A percentile compares a stretch with the other conserved stretches of the same genome.
These are phyloP conservation scores for Mucor plumbeus DNA, from an alignment of 371 early-diverging fungal genomes.

Conservation along the genomic window DNA sequence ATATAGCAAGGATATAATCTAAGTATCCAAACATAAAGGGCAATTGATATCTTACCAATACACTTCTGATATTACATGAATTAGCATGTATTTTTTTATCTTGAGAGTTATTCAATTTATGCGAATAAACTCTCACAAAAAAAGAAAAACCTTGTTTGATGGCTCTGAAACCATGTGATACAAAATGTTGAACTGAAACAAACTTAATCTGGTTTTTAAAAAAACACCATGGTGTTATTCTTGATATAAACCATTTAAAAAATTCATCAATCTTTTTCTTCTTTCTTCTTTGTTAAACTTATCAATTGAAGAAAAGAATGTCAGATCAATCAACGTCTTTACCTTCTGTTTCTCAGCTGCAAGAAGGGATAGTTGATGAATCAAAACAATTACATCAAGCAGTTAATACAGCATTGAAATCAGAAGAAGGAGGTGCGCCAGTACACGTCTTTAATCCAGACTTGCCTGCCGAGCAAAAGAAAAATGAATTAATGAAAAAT, in stretches of 20 bases:
- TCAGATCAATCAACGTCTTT: slow-evolving; percentile 2
- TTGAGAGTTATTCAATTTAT: neutral
- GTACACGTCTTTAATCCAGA: slow-evolving; percentile 36
- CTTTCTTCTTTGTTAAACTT: neutral
- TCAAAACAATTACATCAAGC: slow-evolving; percentile 23
- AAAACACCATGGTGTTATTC: neutral
- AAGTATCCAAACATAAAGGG: no score
- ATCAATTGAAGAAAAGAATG: slow-evolving; percentile 3
- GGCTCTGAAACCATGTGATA: neutral
- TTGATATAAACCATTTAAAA: no score
- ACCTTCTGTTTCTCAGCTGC: neutral
- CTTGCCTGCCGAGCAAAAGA: slow-evolving; percentile 34
- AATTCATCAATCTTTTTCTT: neutral
- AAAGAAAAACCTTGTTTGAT: neutral
- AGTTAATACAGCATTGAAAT: slow-evolving; percentile 21
- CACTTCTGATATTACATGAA: no score
- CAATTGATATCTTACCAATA: no score
- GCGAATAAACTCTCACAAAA: neutral
- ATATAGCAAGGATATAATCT: no score
- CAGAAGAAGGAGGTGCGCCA: slow-evolving; percentile 13
- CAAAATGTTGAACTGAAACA: slow-evolving; percentile 6
- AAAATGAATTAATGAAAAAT: slow-evolving; percentile 15
- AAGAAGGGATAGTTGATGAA: slow-evolving; percentile 13
- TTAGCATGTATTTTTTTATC: no score
- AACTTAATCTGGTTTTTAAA: slow-evolving; percentile 9